Evolutionary conservation across 441 rosid genomes (phyloP).

Genomic region (Euphorbia neoarborescens): DNA sequence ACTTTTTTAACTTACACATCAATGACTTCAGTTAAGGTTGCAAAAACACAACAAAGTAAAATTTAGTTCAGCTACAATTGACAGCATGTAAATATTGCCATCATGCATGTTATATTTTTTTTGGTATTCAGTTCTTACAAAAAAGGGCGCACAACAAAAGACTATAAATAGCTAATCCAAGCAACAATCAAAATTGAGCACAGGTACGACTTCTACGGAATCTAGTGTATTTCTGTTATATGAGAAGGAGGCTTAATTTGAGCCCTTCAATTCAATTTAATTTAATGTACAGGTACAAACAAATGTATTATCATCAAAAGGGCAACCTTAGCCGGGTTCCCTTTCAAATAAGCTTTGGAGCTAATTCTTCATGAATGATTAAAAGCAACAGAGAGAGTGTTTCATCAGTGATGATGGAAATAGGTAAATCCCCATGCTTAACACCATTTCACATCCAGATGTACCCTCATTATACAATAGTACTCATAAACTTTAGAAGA

Average conservation of each 20-base stretch:
- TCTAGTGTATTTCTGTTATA: too few species aligned
- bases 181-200: too few species aligned
- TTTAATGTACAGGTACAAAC: neutral
- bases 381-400: neutral
- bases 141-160: neutral
- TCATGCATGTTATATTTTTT: neutral
- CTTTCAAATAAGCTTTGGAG: neutral
- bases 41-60: constrained; percentile 24
- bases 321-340: neutral
- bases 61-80: neutral
- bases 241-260: neutral
- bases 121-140: neutral
- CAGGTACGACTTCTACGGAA: too few species aligned
- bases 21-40: constrained; percentile 79
- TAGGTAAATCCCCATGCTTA: too few species aligned
- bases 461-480: neutral
- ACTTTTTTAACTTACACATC: constrained; percentile 60
- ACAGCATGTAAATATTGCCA: neutral
- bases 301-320: neutral
- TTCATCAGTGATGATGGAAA: neutral
- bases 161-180: too few species aligned
- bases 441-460: neutral
- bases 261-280: neutral
- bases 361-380: neutral
- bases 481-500: neutral